These are phyloP conservation scores for Anaeromyces robustus DNA, from an alignment of 192 early-diverging fungal genomes.

Conservation along the genomic window DNA sequence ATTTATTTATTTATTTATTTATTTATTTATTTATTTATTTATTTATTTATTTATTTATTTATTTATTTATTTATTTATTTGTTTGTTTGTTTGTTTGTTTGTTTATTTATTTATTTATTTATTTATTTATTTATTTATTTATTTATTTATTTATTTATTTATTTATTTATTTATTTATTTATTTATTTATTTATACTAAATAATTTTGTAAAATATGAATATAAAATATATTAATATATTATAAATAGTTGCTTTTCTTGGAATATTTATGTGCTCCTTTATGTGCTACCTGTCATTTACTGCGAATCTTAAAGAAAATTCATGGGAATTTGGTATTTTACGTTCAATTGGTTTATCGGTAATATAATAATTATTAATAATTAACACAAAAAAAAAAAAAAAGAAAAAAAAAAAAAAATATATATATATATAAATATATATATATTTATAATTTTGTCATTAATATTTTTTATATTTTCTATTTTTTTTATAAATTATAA, in stretches of 20 bases:
- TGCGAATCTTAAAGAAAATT: conserved; percentile 15
- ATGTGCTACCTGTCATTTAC: conserved; percentile 17
- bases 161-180: not conserved
- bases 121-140: not conserved
- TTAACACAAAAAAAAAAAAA: not conserved
- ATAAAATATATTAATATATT: too few relatives aligned
- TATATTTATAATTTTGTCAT: too few relatives aligned
- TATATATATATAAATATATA: too few relatives aligned
- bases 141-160: not conserved
- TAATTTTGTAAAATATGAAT: too few relatives aligned
- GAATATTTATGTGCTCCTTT: conserved; percentile 14
- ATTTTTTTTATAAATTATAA: too few relatives aligned
- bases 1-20: not conserved
- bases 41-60: not conserved
- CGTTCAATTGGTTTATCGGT: conserved; percentile 14
- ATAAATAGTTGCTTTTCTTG: conserved; percentile 11
- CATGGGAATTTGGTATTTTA: conserved; percentile 18
- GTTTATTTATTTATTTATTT: not conserved
- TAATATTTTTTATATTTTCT: too few relatives aligned
- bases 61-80: not conserved
- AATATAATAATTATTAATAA: not conserved
- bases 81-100: too few relatives aligned
- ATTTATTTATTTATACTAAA: not conserved
- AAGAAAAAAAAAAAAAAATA: too few relatives aligned
- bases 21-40: not conserved